Evolutionary conservation across 495 filamentous ascomycete species (phyloP), one percentile per base, ranked within the genome.

Genomic region (Astrocystis sublimbata): DNA sequence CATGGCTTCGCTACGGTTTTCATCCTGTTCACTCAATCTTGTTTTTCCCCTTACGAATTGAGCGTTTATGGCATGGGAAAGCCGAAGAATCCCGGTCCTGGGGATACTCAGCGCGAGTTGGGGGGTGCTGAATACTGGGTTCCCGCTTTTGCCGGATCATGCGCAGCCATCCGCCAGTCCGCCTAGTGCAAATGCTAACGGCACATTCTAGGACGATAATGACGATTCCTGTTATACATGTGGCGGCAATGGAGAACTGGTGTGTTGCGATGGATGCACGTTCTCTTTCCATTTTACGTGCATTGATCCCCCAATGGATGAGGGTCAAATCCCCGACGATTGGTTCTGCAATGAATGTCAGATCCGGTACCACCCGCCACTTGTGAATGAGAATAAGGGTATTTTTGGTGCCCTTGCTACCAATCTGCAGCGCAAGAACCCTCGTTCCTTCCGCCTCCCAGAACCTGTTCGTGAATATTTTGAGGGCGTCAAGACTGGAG

Each of bases 251-350:
- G 94, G 94, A n/a, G 81, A 88, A 54, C 79, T 98, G 26, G 78
- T 98, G 60, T 97, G 93, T 76, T 98, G 94, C 73, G 94, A 98
- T 73, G 89, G 88, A 49, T 98, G 94, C 77, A 81, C 84, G 17
- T 85, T 89, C 46, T 89, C 92, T 0, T 97, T 92, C 75, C 94
- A 98, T 73, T 91, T 92, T 69, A 78, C 79, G 45, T 98, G 94
- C 72, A 78, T 92, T 45, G 86, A 93, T 68, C 92, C 93, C 56
- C 89, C 91, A 5, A 75, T 92, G 64, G 79, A 85, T 50, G 79
- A 85, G 21, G 77, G 81, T 54, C 80, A 85, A 49, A 87, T 88
- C 41, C 83, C 89, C 35, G 88, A 86, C 21, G 86, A 91, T 63
- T 98, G 91, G 90, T 93, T 83, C 65, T 98, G 94, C 75, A 88